These are phyloP conservation scores for Microglena sp. DNA, from an alignment of 139 green algal species.

Conservation along the genomic window DNA sequence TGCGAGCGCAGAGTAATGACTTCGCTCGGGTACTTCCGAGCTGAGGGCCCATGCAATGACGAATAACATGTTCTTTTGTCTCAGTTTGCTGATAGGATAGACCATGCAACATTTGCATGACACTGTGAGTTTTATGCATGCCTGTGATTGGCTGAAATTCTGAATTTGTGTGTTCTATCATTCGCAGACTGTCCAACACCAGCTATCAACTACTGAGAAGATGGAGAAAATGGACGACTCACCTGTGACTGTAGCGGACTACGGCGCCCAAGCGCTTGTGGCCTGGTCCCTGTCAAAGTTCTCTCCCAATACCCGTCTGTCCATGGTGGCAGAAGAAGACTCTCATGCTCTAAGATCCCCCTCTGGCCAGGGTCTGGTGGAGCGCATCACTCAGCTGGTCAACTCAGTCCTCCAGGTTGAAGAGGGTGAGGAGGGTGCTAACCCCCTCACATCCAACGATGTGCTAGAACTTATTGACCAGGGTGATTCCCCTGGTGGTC, in stretches of 20 bases:
- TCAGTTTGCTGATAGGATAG: no score
- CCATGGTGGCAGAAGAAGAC: slow-evolving; percentile 89
- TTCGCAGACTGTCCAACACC: slow-evolving; percentile 56
- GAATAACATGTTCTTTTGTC: no score
- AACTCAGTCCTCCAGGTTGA: slow-evolving; percentile 50
- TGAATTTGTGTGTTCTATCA: background rate
- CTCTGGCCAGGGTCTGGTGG: slow-evolving; percentile 51
- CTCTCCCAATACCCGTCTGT: slow-evolving; percentile 34
- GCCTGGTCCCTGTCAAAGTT: slow-evolving; percentile 66
- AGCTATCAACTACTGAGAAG: slow-evolving; percentile 52
- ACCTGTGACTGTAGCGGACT: slow-evolving; percentile 93
- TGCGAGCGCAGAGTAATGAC: no score
- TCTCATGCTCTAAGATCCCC: no score
- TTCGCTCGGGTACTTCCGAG: no score
- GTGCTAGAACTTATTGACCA: slow-evolving; percentile 59
- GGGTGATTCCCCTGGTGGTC: slow-evolving; percentile 56
- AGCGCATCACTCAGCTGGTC: slow-evolving; percentile 77
- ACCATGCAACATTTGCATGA: no score
- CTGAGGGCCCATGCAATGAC: no score
- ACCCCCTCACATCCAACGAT: slow-evolving; percentile 36
- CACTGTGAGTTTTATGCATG: no score
- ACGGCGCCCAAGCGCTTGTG: slow-evolving; percentile 85
- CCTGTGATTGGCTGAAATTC: no score
- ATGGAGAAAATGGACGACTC: slow-evolving; percentile 74
- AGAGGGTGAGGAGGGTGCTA: background rate